Percentiles rank a stretch among this genome's conserved stretches.
Conservation (phyloP, 2,329 filamentous ascomycete species). For the Delphinella strobiligena region DNA sequence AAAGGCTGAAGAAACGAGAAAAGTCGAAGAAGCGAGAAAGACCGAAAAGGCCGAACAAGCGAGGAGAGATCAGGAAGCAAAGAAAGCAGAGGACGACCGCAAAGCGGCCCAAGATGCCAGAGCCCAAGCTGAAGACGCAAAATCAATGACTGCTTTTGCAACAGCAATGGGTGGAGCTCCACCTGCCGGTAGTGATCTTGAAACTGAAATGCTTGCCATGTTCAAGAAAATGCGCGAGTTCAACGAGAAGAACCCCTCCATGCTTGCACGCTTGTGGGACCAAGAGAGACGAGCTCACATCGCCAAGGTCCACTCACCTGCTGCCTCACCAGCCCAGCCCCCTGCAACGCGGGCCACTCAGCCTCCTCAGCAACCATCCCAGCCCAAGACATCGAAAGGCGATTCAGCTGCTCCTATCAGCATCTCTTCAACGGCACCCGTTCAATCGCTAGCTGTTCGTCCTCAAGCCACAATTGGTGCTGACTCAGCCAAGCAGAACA, state of each 20-base stretch:
- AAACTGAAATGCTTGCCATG: constrained; percentile 40
- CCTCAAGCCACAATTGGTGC: no score
- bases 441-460: no score
- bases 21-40: constrained; percentile 17
- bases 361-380: no score
- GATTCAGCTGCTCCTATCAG: no score
- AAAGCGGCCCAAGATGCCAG: not conserved
- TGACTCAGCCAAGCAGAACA: no score
- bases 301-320: constrained; percentile 1
- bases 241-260: constrained; percentile 41
- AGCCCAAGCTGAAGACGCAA: not conserved
- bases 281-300: constrained; percentile 33
- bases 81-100: constrained; percentile 18
- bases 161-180: constrained; percentile 1
- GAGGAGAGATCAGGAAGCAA: no score
- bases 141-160: constrained; percentile 5
- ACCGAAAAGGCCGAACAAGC: constrained; percentile 14
- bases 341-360: not conserved
- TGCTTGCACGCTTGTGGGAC: constrained; percentile 45
- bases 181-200: constrained; percentile 25
- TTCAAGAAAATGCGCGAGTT: constrained; percentile 48
- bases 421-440: no score
- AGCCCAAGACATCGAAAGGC: no score
- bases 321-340: not conserved
- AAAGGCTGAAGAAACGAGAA: constrained; percentile 16